Evolutionary conservation across 345 rosid genomes (phyloP), one percentile per base, ranked within the genome.

Genomic region (Excoecaria cochinchinensis): DNA sequence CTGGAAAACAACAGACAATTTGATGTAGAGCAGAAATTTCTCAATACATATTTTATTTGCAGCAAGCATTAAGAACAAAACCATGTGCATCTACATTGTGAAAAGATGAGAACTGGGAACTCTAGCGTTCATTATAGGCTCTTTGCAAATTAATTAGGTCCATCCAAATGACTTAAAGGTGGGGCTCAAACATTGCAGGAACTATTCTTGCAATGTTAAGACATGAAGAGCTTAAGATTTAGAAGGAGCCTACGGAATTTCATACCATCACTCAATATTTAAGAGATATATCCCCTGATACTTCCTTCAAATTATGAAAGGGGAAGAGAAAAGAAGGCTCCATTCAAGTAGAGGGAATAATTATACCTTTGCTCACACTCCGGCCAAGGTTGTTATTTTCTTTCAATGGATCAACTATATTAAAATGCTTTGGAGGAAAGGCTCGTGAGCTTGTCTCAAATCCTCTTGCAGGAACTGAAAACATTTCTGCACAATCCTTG

Each of bases 361-460:
- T 40, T 24, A 80, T 56, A 92, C 99, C 98, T 91, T 84, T 84
- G 79, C 90, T 87, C 58, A 95, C 95, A 78, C 99, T 91, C 58
- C 93, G 96, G 17, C 98, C 98, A 17, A 95, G 90, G 84, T 95
- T 95, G 84, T 93, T 95, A 84, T 81, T 87, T 76, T 85, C 89
- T 76, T 87, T 91, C 63, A 95, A 74, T 75, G 99, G 99, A 88
- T 93, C 99, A 71, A 95, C 62, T 64, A 95, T 89, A 81, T 91
- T 95, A 67, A 95, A 82, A 82, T 87, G 85, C 86, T 85, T 93
- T 53, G 80, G 71, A 69, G 83, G 85, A 76, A 93, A 95, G 52
- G 66, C 81, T 62, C 84, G 79, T 47, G 80, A 76, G 61, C 67
- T 72, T 42, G 68, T 60, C 78, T 91, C 90, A 15, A 67, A 73